phyloP scores from a whole-genome alignment of 768 basidiomycete species.

The Tylopilus subfusipes region DNA sequence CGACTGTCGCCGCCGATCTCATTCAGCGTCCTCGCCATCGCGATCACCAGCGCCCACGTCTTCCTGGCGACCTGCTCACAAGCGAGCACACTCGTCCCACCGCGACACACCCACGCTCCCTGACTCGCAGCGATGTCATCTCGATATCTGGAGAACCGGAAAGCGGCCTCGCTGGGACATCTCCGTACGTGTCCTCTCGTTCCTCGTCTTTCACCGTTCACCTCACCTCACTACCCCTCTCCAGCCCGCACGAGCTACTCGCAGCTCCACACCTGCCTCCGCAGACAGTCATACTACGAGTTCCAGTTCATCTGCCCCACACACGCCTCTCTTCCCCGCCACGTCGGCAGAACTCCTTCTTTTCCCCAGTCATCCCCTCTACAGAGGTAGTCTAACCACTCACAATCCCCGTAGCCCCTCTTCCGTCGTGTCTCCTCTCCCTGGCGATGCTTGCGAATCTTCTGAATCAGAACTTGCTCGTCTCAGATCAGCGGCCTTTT shows the following conservation, averaged over 20 bases:
- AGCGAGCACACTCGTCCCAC: conserved; percentile 47
- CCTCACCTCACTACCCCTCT: conserved; percentile 1
- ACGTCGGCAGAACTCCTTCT: conserved; percentile 51
- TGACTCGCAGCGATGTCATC: conserved; percentile 47
- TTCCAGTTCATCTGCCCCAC: conserved; percentile 26
- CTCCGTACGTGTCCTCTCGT: conserved; percentile 36
- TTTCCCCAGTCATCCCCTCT: conserved; percentile 30
- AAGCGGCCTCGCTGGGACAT: conserved; percentile 51
- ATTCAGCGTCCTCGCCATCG: conserved; percentile 42
- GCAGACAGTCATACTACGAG: conserved; percentile 27
- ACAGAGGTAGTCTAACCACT: conserved; percentile 1
- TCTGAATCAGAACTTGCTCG: conserved; percentile 36
- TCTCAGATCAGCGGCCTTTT: conserved; percentile 61
- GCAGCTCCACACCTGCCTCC: conserved; percentile 30
- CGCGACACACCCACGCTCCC: conserved; percentile 33
- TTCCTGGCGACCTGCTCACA: conserved; percentile 43
- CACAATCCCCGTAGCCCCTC: conserved; percentile 21
- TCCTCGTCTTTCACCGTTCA: background rate
- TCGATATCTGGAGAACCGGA: conserved; percentile 50
- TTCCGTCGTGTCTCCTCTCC: conserved; percentile 15
- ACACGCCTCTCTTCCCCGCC: conserved; percentile 40
- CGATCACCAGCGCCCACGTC: conserved; percentile 35
- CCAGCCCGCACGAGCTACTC: conserved; percentile 21
- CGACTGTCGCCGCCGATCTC: conserved; percentile 50
- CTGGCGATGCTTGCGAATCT: conserved; percentile 21